phyloP scores from a whole-genome alignment of 1,139 yeast genomes.

The Schizosaccharomyces versatilis region DNA sequence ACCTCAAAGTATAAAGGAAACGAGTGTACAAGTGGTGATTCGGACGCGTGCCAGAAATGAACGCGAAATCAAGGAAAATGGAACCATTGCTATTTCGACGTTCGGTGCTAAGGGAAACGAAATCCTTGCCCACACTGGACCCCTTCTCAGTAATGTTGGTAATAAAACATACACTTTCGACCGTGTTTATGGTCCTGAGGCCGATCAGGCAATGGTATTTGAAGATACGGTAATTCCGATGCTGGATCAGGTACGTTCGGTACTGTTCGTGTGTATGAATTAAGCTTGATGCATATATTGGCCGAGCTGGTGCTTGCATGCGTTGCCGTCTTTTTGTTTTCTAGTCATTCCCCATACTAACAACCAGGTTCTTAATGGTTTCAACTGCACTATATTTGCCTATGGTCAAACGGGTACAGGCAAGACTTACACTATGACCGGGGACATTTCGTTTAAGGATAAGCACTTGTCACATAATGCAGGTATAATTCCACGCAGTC shows the following conservation, averaged over 20 bases:
- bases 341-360: neutral
- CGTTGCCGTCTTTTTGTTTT: conserved; percentile 7
- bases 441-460: conserved; percentile 70
- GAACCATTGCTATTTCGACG: conserved; percentile 39
- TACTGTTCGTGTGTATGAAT: conserved; percentile 37
- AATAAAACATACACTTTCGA: conserved; percentile 42
- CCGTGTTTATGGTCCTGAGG: conserved; percentile 51
- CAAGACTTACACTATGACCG: conserved; percentile 83
- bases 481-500: conserved; percentile 70
- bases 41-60: conserved; percentile 67
- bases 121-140: conserved; percentile 17
- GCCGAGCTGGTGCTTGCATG: conserved; percentile 16
- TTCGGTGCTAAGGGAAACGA: conserved; percentile 14
- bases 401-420: conserved; percentile 98
- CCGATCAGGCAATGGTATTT: conserved; percentile 40
- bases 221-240: conserved; percentile 38
- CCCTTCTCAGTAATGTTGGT: conserved; percentile 14
- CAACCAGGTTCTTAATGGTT: conserved; percentile 34
- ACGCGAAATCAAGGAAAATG: conserved; percentile 46
- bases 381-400: conserved; percentile 67
- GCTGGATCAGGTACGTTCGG: conserved; percentile 37
- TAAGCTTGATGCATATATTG: conserved; percentile 17
- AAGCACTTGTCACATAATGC: conserved; percentile 37
- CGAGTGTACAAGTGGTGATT: conserved; percentile 59
- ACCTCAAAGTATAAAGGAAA: neutral